Conservation (phyloP, 2,329 filamentous ascomycete genomes). For the Cordyceps pruinosa region DNA sequence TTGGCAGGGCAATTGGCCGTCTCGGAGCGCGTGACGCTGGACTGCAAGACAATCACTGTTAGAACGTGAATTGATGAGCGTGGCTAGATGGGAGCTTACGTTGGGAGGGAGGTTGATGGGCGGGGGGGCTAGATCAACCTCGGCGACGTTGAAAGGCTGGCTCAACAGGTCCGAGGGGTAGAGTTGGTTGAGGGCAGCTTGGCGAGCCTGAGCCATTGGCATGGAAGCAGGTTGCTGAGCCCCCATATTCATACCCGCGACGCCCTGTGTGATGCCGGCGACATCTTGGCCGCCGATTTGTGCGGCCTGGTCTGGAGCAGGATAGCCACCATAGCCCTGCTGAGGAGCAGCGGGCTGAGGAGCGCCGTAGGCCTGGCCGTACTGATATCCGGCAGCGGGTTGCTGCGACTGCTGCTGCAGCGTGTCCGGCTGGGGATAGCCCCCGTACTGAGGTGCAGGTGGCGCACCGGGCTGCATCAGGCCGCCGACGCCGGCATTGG, state of each 20-base stretch:
- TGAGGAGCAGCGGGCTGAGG: conserved; percentile 32
- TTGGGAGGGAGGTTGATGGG: conserved; percentile 87
- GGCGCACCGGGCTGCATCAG: conserved; percentile 33
- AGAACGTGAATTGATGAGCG: conserved; percentile 24
- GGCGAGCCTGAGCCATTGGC: conserved; percentile 38
- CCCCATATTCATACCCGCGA: conserved; percentile 79
- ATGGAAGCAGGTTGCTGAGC: conserved; percentile 37
- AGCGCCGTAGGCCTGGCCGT: conserved; percentile 37
- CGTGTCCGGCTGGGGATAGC: conserved; percentile 49
- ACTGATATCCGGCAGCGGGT: conserved; percentile 31
- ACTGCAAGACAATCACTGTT: conserved; percentile 43
- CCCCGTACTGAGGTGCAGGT: conserved; percentile 48
- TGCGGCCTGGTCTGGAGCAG: conserved; percentile 53
- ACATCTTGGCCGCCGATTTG: conserved; percentile 46
- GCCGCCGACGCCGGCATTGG: conserved; percentile 61
- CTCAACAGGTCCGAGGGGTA: conserved; percentile 87
- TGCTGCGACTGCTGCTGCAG: conserved; percentile 31
- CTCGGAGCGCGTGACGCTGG: conserved; percentile 84
- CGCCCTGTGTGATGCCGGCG: conserved; percentile 68
- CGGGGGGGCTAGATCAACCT: conserved; percentile 85
- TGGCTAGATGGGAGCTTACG: conserved; percentile 49
- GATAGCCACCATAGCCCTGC: conserved; percentile 53
- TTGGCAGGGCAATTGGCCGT: conserved; percentile 87
- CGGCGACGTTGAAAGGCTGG: conserved; percentile 88
- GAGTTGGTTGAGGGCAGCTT: conserved; percentile 69